Conservation (phyloP, 202 grass and related monocot genomes). For the Cymbopogon flexuosus region DNA sequence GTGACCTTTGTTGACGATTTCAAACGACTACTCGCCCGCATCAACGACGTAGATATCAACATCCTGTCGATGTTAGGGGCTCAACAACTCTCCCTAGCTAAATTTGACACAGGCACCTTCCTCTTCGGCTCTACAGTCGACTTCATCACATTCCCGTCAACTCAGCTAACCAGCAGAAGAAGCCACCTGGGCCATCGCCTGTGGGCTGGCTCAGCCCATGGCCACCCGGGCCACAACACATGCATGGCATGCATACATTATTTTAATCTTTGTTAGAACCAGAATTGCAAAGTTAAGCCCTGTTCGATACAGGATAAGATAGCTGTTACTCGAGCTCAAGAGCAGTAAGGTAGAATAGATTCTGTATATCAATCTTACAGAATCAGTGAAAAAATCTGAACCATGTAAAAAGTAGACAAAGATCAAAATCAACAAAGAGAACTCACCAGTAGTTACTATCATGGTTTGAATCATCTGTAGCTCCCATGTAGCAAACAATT, state of each 20-base stretch:
- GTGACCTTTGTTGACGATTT: no score
- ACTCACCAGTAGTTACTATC: constrained; percentile 73
- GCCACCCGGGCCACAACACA: no score
- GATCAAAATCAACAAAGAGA: constrained; percentile 8
- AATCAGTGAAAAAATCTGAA: constrained; percentile 9
- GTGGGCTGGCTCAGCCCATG: no score
- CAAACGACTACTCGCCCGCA: no score
- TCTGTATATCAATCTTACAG: constrained; percentile 7
- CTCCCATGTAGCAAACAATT: constrained; percentile 87
- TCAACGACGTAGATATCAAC: no score
- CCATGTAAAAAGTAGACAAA: not conserved
- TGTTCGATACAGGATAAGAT: constrained; percentile 7
- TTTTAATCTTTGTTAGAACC: not conserved
- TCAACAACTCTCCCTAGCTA: no score
- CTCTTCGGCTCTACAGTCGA: no score
- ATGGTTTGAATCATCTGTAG: constrained; percentile 81
- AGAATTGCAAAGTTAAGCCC: not conserved
- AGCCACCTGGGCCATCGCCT: no score
- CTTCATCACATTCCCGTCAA: no score
- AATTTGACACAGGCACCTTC: no score
- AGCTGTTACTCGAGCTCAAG: not conserved
- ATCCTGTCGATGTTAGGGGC: no score
- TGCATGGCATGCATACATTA: not conserved
- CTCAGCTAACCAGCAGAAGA: no score
- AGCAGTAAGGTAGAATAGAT: not conserved